These are phyloP conservation scores for Rhodosporidiobolus odoratus DNA, from an alignment of 768 basidiomycete species.

Conservation along the genomic window DNA sequence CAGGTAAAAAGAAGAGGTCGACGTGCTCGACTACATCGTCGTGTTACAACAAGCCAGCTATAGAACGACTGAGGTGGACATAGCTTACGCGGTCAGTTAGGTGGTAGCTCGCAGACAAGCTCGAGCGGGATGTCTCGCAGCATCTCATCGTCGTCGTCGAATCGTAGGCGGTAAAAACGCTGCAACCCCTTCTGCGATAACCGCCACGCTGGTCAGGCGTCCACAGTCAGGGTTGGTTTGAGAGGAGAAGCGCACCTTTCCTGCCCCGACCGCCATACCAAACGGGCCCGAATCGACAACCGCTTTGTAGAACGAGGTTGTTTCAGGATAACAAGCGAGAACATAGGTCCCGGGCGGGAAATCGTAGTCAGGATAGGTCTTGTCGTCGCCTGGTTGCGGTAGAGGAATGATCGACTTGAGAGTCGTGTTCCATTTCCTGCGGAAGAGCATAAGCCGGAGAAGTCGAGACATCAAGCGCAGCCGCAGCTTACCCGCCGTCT, in stretches of 20 bases:
- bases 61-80: background rate
- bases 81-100: background rate
- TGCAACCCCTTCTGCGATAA: slow-evolving; percentile 22
- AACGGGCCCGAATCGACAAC: slow-evolving; percentile 41
- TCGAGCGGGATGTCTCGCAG: slow-evolving; percentile 24
- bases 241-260: slow-evolving; percentile 25
- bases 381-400: slow-evolving; percentile 44
- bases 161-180: slow-evolving; percentile 38
- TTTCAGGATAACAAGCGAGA: slow-evolving; percentile 50
- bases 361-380: slow-evolving; percentile 46
- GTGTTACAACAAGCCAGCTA: background rate
- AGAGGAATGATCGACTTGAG: slow-evolving; percentile 49
- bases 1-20: too few species aligned
- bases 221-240: background rate
- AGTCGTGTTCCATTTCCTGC: slow-evolving; percentile 47
- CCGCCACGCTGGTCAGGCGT: too few species aligned
- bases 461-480: background rate
- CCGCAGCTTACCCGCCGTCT: slow-evolving; percentile 23
- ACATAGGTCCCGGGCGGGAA: slow-evolving; percentile 44
- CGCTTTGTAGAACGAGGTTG: slow-evolving; percentile 50
- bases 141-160: slow-evolving; percentile 40
- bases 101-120: slow-evolving; percentile 29
- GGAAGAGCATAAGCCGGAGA: background rate
- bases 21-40: too few species aligned
- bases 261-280: background rate